Conservation (phyloP, 352 stramenopile species). For the Phytopythium oedochilum region DNA sequence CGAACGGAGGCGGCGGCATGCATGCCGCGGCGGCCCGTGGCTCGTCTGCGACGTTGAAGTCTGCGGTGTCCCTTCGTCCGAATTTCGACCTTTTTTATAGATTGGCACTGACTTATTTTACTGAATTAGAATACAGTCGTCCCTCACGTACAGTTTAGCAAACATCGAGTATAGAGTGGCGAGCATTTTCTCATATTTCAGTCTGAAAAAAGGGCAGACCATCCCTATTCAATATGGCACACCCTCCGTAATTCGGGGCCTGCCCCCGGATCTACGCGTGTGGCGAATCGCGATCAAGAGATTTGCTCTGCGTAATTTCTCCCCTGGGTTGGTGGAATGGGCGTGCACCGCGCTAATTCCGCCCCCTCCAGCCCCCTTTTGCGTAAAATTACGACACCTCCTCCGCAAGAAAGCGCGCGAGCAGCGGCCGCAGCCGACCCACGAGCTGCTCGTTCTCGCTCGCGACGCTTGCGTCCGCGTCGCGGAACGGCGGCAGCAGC, state of each 20-base stretch:
- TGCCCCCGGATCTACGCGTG: constrained; percentile 9
- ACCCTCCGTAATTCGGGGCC: constrained; percentile 5
- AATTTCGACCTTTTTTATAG: not conserved
- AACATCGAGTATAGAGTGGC: not conserved
- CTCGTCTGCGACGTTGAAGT: not conserved
- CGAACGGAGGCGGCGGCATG: not conserved
- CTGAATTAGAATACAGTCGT: not conserved
- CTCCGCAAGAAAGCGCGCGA: constrained; percentile 12
- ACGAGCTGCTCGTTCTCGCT: constrained; percentile 54
- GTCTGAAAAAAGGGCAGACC: constrained; percentile 34
- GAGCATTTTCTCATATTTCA: not conserved
- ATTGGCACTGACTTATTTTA: not conserved
- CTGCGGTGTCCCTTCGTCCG: not conserved
- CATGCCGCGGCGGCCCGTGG: not conserved
- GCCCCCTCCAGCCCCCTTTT: constrained; percentile 10
- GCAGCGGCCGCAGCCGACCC: constrained; percentile 28
- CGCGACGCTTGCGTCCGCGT: constrained; percentile 13
- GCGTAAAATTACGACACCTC: not conserved
- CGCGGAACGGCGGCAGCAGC: constrained; percentile 29
- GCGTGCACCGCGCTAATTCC: constrained; percentile 38
- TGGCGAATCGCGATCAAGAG: constrained; percentile 82
- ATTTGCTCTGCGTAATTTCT: constrained; percentile 85
- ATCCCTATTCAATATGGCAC: constrained; percentile 15
- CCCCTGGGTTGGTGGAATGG: constrained; percentile 17
- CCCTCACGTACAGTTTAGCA: not conserved